These are phyloP conservation scores for Trichoderma parareesei DNA, from an alignment of 495 filamentous ascomycete species.

Conservation along the genomic window DNA sequence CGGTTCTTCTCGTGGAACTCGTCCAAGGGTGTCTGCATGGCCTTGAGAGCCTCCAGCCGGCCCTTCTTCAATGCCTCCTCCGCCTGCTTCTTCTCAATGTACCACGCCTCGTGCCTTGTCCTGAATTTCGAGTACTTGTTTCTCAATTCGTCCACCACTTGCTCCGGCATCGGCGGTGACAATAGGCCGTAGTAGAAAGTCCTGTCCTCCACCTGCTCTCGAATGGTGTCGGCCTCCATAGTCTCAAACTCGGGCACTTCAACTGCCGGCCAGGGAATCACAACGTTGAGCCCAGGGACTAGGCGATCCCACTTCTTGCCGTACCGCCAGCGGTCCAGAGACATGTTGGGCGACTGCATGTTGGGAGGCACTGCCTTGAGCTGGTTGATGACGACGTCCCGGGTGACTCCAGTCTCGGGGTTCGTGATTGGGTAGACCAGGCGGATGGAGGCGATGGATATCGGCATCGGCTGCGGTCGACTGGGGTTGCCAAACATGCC, in stretches of 20 bases:
- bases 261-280: slow-evolving; percentile 65
- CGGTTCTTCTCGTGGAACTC: slow-evolving; percentile 39
- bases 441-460: slow-evolving; percentile 63
- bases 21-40: slow-evolving; percentile 47
- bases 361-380: slow-evolving; percentile 25
- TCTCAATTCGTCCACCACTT: slow-evolving; percentile 79
- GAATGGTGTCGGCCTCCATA: slow-evolving; percentile 58
- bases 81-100: slow-evolving; percentile 52
- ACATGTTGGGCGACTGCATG: slow-evolving; percentile 30
- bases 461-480: slow-evolving; percentile 19
- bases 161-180: slow-evolving; percentile 66
- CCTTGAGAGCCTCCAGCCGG: slow-evolving; percentile 41
- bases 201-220: slow-evolving; percentile 62
- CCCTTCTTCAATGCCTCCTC: slow-evolving; percentile 53
- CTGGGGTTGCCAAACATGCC: slow-evolving; percentile 1
- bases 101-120: slow-evolving; percentile 65
- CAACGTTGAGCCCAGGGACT: slow-evolving; percentile 52
- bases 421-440: slow-evolving; percentile 71
- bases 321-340: slow-evolving; percentile 37
- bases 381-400: slow-evolving; percentile 69
- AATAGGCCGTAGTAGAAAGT: slow-evolving; percentile 72
- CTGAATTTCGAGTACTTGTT: slow-evolving; percentile 79
- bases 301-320: slow-evolving; percentile 38
- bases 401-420: slow-evolving; percentile 48
- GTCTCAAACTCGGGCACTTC: slow-evolving; percentile 42